Evolutionary conservation across 129 eudicot species (phyloP), one percentile per base, ranked within the genome.

Genomic region (Dittrichia graveolens): DNA sequence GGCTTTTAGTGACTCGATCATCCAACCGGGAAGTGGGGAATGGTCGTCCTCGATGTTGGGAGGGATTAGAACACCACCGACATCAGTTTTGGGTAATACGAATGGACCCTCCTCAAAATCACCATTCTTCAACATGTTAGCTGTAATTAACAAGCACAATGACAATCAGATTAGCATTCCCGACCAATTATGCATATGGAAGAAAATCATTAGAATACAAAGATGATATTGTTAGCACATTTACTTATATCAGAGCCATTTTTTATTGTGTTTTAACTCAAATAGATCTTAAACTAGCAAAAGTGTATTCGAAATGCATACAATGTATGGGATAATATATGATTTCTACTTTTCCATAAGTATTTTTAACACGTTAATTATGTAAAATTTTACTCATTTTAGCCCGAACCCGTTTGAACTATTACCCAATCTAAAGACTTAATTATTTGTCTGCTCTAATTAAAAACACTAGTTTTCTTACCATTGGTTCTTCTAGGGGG

Each of bases 21-120:
- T 88, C 99, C 99, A 95, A 18, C 96, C 96, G 8, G 90, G 94
- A 18, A 91, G 67, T 1, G 97, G 97, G 40, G 97, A 95, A 69
- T 91, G 94, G 40, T 81, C 96, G 46, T 95, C 99, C 80, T 95
- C 97, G 12, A 90, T 79, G 85, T 84, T 85, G 12, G 99, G 96
- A 13, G 99, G 97, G 78, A 88, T 84, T 38, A 95, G 80, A 61
- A 87, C 96, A 6, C 99, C 97, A 72, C 89, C 80, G 24, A 75
- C 72, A 2, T 83, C 54, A 18, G 96, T 79, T 53, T 81, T 91
- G 6, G 90, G 91, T 65, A 91, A 78, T n/a, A 95, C 89, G 54
- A 75, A 95, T 24, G 99, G 97, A 52, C 99, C 99, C 72, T 90
- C 91, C 77, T 91, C 99, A 44, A 95, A 95, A 79, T 88, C 82